These are phyloP conservation scores for Gastroboletus turbinatus DNA, from an alignment of 1,284 basidiomycete genomes.

Conservation along the genomic window DNA sequence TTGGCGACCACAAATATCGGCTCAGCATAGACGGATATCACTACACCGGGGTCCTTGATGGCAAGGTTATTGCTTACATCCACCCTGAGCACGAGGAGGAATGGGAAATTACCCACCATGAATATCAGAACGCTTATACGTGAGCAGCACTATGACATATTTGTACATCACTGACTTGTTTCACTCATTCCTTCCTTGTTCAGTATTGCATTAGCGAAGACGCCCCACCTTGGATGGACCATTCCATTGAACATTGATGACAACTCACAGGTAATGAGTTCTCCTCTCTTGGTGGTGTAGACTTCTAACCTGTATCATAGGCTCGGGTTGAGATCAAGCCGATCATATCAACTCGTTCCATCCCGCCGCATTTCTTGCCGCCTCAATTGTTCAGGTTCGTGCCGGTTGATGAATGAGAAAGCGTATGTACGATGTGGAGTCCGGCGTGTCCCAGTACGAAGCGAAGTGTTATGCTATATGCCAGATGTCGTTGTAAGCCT, in stretches of 20 bases:
- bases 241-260: not conserved
- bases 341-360: not conserved
- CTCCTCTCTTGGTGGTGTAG: not conserved
- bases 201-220: not conserved
- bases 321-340: not conserved
- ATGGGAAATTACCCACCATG: not conserved
- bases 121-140: not conserved
- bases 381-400: not conserved
- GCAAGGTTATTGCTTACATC: not conserved
- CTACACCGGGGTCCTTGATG: not conserved
- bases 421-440: not conserved
- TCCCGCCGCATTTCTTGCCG: not conserved
- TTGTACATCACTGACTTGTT: too few species aligned
- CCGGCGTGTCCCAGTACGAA: not conserved
- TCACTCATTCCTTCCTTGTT: not conserved
- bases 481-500: not conserved
- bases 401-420: not conserved
- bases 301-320: not conserved
- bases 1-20: not conserved
- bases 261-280: not conserved
- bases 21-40: not conserved
- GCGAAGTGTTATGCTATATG: not conserved
- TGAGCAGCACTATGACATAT: not conserved
- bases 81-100: not conserved
- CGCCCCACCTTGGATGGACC: not conserved